Base-by-base conservation (phyloP, 345 rosid species). In the Pistacia atlantica region DNA sequence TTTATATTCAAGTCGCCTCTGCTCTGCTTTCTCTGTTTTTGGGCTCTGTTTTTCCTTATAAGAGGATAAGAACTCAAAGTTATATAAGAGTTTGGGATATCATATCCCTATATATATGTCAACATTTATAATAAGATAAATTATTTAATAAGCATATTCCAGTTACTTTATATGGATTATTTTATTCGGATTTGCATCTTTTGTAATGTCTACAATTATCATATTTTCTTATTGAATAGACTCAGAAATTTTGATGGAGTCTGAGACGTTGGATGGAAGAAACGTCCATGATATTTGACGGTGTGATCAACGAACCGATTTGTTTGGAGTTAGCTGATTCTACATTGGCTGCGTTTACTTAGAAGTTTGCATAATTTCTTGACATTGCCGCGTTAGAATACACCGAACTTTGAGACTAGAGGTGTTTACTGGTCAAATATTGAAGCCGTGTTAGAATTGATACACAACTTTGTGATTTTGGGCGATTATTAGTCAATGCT, bases 361-460 rank as follows among this genome's bases (percentile, higher is more conserved):
- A 69, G 67, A 80, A 71, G 65, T 68, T 68, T 1, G 10, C 62
- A 59, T 77, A 69, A 51, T 46, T 71, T 48, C 11, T 57, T 37
- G 57, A 11, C 56, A 8, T 76, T 51, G 63, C 77, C 86, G 80
- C 79, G 80, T 81, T 61, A 54, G 75, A 46, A 35, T 51, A 25
- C 35, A 63, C 83, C 84, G 42, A 83, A 77, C 80, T 3, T 49
- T 7, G 56, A 11, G 83, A 79, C 81, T 75, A 67, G 0, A 7
- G 48, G 13, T 4, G 75, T 52, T 77, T 25, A 72, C 74, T 5
- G 13, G 74, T 61, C 63, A 55, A 69, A 7, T 0, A 4, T 25
- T 74, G 62, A 38, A 42, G 54, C 55, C 20, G 46, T 13, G 13
- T 69, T 18, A 16, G 33, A 31, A 31, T 31, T 31, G 2, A 31